phyloP scores from a whole-genome alignment of 1,284 basidiomycete genomes.

The Porodaedalea pini region DNA sequence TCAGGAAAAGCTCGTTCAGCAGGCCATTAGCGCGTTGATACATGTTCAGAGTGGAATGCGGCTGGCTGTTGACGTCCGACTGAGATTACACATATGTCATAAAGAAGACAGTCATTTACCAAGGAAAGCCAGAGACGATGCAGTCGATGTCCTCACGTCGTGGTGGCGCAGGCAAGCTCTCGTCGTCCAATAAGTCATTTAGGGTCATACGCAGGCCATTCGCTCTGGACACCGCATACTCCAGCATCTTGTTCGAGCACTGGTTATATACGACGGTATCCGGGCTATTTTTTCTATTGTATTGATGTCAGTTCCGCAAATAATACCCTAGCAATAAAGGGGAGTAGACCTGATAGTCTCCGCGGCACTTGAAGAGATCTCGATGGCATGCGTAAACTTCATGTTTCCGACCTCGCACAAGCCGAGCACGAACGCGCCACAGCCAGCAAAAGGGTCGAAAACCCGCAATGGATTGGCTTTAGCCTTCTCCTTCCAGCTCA shows the following conservation, averaged over 20 bases:
- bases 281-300: slow-evolving; percentile 16
- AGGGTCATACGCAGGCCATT: slow-evolving; percentile 35
- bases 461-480: slow-evolving; percentile 37
- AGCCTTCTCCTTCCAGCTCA: slow-evolving; percentile 31
- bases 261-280: slow-evolving; percentile 48
- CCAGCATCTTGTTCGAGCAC: slow-evolving; percentile 58
- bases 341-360: slow-evolving; percentile 48
- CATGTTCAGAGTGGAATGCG: slow-evolving; percentile 55
- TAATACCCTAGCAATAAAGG: slow-evolving; percentile 38
- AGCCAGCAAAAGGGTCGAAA: slow-evolving; percentile 65
- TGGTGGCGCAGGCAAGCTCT: slow-evolving; percentile 40
- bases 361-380: slow-evolving; percentile 69
- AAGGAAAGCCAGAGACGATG: slow-evolving; percentile 69
- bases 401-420: slow-evolving; percentile 50
- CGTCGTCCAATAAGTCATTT: slow-evolving; percentile 39
- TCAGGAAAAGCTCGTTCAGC: slow-evolving; percentile 55
- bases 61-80: slow-evolving; percentile 38
- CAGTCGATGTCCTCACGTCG: slow-evolving; percentile 53
- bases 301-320: neutral
- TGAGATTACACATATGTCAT: neutral
- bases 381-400: slow-evolving; percentile 59
- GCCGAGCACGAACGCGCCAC: slow-evolving; percentile 59
- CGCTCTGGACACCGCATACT: slow-evolving; percentile 48
- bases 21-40: slow-evolving; percentile 48
- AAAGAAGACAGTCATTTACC: slow-evolving; percentile 39